Evolutionary conservation across 176 grass and related monocot species (phyloP).

Genomic region (Eragrostis curvula): DNA sequence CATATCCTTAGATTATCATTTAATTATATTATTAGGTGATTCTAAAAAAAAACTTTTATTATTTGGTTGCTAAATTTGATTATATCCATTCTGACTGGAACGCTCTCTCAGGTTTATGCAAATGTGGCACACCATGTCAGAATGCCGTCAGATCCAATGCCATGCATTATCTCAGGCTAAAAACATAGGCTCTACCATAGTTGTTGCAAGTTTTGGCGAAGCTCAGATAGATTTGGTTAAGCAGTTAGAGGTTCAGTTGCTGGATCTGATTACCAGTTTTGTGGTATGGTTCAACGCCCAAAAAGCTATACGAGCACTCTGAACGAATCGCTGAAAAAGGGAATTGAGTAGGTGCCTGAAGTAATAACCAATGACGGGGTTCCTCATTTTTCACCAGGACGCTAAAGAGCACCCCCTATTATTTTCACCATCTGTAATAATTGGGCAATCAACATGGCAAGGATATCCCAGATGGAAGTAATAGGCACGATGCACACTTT

Average conservation of each 20-base stretch:
- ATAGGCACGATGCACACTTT: too few relatives aligned
- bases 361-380: constrained; percentile 67
- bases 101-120: constrained; percentile 66
- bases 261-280: constrained; percentile 59
- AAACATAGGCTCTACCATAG: too few relatives aligned
- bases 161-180: constrained; percentile 61
- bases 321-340: constrained; percentile 75
- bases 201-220: constrained; percentile 43
- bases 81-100: background rate
- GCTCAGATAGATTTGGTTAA: constrained; percentile 54
- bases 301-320: constrained; percentile 60
- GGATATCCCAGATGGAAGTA: too few relatives aligned
- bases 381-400: constrained; percentile 68
- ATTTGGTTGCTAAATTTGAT: background rate
- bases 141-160: constrained; percentile 72
- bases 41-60: too few relatives aligned
- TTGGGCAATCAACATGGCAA: too few relatives aligned
- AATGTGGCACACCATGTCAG: too few relatives aligned
- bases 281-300: constrained; percentile 59
- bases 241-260: constrained; percentile 51
- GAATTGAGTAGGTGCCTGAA: constrained; percentile 67
- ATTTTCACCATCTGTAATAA: constrained; percentile 68
- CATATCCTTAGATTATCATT: background rate
- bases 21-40: too few relatives aligned
- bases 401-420: constrained; percentile 68